Base-by-base conservation (phyloP, 2,329 filamentous ascomycete genomes). In the Ilyonectria robusta region DNA sequence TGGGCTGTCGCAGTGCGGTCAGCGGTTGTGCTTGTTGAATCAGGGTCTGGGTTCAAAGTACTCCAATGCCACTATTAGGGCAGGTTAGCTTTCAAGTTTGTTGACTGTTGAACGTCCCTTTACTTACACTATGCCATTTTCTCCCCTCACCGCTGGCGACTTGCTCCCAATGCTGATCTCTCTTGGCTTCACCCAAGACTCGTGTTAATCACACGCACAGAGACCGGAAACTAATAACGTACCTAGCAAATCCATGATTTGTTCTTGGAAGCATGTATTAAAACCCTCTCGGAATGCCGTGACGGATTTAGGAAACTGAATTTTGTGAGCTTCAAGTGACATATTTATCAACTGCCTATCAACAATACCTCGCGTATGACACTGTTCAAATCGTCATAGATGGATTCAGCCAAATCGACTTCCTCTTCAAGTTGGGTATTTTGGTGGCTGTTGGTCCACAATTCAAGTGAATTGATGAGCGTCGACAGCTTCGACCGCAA, bases 381-480 rank as follows among this genome's bases (percentile, higher is more conserved):
- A 2, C 31, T 61, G 0, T 64, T 54, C 10, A 67, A 21, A 4
- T 29, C 35, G 2, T 11, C 35, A 11, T 48, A 29, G 31, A 69
- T 59, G 0, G 59, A 51, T 1, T 48, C 62, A n/a, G 69, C 51
- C 1, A 51, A 21, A 6, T 29, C 19, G n/a, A 7, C 9, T 19
- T 19, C 56, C 3, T 54, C 23, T n/a, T 58, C 54, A 1, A 33
- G 50, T 11, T 55, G 35, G n/a, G 46, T 44, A 1, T 48, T 26
- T 13, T 67, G 65, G 4, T 35, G 54, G 26, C 62, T 74, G 21
- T 40, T 67, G 2, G 71, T 67, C 75, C 76, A 78, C 2, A 80
- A 21, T 8, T 76, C 68, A 3, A 78, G 62, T 2, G 78, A 79
- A 31, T 72, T 77, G 11, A 80, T 62, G 4, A 80, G 53, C 21